These are phyloP conservation scores for Alternaria brassicicola DNA, from an alignment of 2,329 filamentous ascomycete species.

Conservation along the genomic window DNA sequence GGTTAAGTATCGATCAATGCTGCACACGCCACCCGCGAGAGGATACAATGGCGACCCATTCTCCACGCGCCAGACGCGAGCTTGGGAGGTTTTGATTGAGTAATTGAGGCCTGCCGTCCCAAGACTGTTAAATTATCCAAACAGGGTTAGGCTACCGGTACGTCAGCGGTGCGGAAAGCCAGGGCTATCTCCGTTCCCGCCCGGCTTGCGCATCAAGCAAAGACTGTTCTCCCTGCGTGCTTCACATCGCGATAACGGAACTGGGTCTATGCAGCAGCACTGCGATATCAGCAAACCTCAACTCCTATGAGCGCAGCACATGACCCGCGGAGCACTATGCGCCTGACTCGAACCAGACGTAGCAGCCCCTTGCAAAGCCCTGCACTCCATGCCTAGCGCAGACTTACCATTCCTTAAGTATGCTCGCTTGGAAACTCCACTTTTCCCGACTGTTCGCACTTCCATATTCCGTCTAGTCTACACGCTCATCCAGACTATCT, in stretches of 20 bases:
- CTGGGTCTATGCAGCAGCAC: not conserved
- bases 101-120: constrained; percentile 9
- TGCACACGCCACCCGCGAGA: constrained; percentile 24
- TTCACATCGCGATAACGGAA: not conserved
- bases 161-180: constrained; percentile 8
- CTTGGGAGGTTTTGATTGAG: constrained; percentile 10
- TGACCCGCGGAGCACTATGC: constrained; percentile 17
- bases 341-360: constrained; percentile 16
- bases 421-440: constrained; percentile 14
- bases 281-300: not conserved
- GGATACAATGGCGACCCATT: constrained; percentile 12
- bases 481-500: not conserved
- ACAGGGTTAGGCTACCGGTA: constrained; percentile 1
- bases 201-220: not conserved
- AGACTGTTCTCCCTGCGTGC: not conserved
- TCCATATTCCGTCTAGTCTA: constrained; percentile 15
- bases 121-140: constrained; percentile 7
- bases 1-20: constrained; percentile 16
- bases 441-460: constrained; percentile 30
- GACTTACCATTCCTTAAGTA: constrained; percentile 16
- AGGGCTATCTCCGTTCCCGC: not conserved
- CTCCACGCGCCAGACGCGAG: constrained; percentile 7
- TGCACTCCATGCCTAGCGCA: constrained; percentile 12
- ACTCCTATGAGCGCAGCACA: not conserved
- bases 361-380: constrained; percentile 15